Evolutionary conservation across 2,329 filamentous ascomycete species (phyloP), one percentile per base, ranked within the genome.

Genomic region (Laburnicola sp.): DNA sequence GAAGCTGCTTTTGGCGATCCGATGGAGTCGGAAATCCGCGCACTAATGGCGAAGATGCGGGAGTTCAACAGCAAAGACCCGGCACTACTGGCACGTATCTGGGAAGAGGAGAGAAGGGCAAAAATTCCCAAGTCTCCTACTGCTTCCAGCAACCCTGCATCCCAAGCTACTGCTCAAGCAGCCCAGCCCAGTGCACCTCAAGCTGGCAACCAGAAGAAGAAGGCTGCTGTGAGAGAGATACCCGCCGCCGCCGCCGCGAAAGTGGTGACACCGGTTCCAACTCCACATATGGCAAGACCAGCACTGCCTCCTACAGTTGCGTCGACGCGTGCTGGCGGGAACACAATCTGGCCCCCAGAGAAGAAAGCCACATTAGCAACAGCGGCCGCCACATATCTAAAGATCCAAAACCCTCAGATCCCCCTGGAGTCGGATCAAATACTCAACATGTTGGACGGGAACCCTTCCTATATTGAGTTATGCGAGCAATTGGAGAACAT

Each of bases 1-100:
- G 55, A 37, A 3, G 41, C 42, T 9, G 23, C 44, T 0, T 22
- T 23, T 25, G 49, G 35, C 7, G 71, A 71, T 32, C 71, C 70
- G 22, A 75, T 81, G 43, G 80, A 80, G 53, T 65, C 69, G 2
- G 77, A 82, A 58, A 81, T 83, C 67, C 76, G 78, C 50, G 71
- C 72, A 2, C 78, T 83, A 75, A 80, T 84, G 67, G 76, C 80
- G 31, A 82, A 80, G 58, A 83, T 85, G 80, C 74, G 80, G 34
- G 77, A 83, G 53, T 77, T 82, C 51, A 82, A 83, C 52, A 69
- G 70, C 25, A 78, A 79, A 59, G 80, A 85, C 57, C 82, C 82
- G 3, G 68, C 71, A 8, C 72, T 82, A 49, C 78, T 85, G 44
- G 77, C 80, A 23, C 76, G 75, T 57, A 75, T 85, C 6, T 83